Evolutionary conservation across 2,329 filamentous ascomycete species (phyloP).

Genomic region (Apiospora marii): DNA sequence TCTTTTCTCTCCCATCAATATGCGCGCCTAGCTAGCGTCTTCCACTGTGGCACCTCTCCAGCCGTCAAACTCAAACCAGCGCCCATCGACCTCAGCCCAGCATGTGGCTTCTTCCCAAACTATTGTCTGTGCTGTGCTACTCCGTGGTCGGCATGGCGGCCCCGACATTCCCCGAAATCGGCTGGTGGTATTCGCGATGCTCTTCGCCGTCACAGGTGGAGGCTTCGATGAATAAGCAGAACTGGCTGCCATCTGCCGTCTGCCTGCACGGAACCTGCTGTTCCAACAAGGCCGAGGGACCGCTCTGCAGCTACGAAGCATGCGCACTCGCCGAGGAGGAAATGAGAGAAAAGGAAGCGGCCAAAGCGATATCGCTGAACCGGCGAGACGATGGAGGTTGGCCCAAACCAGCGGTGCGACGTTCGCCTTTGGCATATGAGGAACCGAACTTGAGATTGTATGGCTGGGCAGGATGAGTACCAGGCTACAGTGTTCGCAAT

Average conservation of each 20-base stretch:
- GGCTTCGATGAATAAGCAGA: conserved; percentile 9
- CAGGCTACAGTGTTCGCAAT: too few species aligned
- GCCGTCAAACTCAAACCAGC: not conserved
- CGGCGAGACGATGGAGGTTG: not conserved
- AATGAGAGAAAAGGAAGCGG: not conserved
- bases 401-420: not conserved
- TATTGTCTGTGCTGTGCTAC: not conserved
- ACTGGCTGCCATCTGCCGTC: conserved; percentile 24
- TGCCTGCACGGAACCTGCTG: conserved; percentile 26
- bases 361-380: not conserved
- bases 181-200: conserved; percentile 22
- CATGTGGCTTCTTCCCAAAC: not conserved
- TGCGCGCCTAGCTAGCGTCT: not conserved
- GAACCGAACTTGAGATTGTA: too few species aligned
- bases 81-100: not conserved
- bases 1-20: not conserved
- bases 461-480: too few species aligned
- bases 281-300: conserved; percentile 22
- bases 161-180: not conserved
- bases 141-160: not conserved
- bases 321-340: conserved; percentile 17
- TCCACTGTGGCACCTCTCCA: not conserved
- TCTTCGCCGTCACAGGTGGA: conserved; percentile 22
- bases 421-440: not conserved
- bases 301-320: conserved; percentile 15